Evolutionary conservation across 441 rosid species (phyloP), one percentile per base, ranked within the genome.

Genomic region (Theobroma grandiflorum): DNA sequence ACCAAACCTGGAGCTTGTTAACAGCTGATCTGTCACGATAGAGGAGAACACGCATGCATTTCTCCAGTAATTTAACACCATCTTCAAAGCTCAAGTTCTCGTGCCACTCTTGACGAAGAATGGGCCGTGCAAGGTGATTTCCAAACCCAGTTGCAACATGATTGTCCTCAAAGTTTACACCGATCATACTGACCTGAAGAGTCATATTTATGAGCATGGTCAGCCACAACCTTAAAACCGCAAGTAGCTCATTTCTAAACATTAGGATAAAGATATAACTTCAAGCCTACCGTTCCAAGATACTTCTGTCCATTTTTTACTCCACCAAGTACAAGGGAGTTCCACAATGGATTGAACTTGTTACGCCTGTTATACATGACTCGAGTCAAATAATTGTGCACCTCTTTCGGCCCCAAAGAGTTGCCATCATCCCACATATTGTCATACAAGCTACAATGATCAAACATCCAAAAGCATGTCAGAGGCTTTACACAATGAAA

Each of bases 401-500:
- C 90, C 92, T 97, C 99, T 84, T 97, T 97, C 16, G 99, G 99
- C 76, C 99, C 99, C 88, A 95, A 84, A n/a, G 99, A 95, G 85
- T 97, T 95, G 20, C 97, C 97, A 82, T 97, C 99, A 89, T 97
- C 99, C 99, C 99, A 95, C 99, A 97, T 95, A 76, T 95, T 93
- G 90, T 97, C 99, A 79, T 97, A 82, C 77, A 97, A 85, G 88
- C 99, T 97, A 91, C 81, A 86, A 82, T n/a, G 57, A 83, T 72
- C 16, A 38, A 67, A 84, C 71, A 59, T 45, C 55, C 78, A 73
- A 67, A 84, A 70, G 53, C 5, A 78, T 37, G 35, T 37, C 47
- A 37, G 18, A 65, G 76, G 12, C 2, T 71, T 75, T 8, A 52
- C 52, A n/a, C 33, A 45, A 40, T 40, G 79, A 64, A 62, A 42